phyloP scores from a whole-genome alignment of 768 basidiomycete genomes.

The Leccinum disarticulatum region DNA sequence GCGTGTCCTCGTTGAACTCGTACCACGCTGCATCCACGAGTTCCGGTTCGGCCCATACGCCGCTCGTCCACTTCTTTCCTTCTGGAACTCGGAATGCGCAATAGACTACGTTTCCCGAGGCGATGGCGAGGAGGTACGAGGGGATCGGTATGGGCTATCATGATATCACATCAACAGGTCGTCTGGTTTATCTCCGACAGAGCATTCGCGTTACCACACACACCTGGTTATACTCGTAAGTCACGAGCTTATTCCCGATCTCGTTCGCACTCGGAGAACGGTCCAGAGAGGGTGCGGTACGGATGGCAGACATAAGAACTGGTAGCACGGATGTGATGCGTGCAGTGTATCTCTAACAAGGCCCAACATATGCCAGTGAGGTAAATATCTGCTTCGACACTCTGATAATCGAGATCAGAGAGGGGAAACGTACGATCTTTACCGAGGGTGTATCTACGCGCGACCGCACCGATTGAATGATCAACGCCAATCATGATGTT shows the following conservation, averaged over 20 bases:
- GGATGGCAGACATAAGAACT: slow-evolving; percentile 82
- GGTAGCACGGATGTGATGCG: slow-evolving; percentile 73
- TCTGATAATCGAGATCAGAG: background rate
- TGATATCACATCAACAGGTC: background rate
- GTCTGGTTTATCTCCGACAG: background rate
- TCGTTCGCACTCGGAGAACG: slow-evolving; percentile 68
- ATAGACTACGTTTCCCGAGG: slow-evolving; percentile 79
- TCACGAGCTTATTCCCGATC: slow-evolving; percentile 68
- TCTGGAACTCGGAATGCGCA: slow-evolving; percentile 55
- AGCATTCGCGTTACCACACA: background rate
- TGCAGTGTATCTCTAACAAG: slow-evolving; percentile 69
- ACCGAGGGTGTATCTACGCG: slow-evolving; percentile 77
- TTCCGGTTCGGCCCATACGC: slow-evolving; percentile 90
- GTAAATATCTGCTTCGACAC: background rate
- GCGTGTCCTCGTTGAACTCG: slow-evolving; percentile 89
- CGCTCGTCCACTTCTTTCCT: slow-evolving; percentile 74
- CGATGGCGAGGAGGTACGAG: slow-evolving; percentile 87
- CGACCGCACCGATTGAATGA: background rate
- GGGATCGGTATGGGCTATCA: slow-evolving; percentile 77
- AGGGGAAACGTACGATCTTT: slow-evolving; percentile 60
- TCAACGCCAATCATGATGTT: background rate
- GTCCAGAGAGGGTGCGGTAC: slow-evolving; percentile 68
- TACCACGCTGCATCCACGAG: slow-evolving; percentile 74
- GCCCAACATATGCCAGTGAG: background rate
- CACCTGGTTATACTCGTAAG: slow-evolving; percentile 77